A percentile compares a stretch with the other conserved stretches of the same genome.
Evolutionary conservation across 2,329 filamentous ascomycete species (phyloP).

Genomic region (Phaeosphaeriaceae sp.): DNA sequence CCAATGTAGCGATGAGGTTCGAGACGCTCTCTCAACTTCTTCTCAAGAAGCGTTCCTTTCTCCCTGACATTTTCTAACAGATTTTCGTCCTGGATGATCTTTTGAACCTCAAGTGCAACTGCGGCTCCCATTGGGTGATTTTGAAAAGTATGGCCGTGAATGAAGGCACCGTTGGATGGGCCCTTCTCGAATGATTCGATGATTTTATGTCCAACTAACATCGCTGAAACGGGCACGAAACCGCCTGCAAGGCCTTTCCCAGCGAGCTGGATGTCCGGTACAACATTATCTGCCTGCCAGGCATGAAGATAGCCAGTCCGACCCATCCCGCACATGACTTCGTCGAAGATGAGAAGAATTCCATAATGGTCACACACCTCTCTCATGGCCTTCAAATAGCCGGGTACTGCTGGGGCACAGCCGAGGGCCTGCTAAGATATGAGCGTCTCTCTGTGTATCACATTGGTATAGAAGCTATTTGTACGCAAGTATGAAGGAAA

Average conservation of each 20-base stretch:
- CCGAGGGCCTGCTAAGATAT: conserved; percentile 64
- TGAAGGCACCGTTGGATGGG: conserved; percentile 55
- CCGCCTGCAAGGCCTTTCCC: conserved; percentile 72
- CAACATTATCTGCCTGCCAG: conserved; percentile 64
- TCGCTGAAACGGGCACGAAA: conserved; percentile 65
- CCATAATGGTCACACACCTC: conserved; percentile 73
- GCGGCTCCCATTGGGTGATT: conserved; percentile 65
- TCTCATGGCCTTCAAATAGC: conserved; percentile 73
- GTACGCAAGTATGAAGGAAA: not conserved
- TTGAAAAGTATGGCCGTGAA: conserved; percentile 70
- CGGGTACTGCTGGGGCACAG: conserved; percentile 68
- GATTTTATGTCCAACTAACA: conserved; percentile 63
- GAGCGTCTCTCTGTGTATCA: not conserved
- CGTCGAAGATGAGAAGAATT: conserved; percentile 78
- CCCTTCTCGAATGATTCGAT: conserved; percentile 54
- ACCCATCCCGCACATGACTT: conserved; percentile 75
- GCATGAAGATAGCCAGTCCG: conserved; percentile 65
- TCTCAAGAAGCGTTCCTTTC: conserved; percentile 60
- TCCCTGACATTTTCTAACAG: conserved; percentile 64
- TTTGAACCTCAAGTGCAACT: conserved; percentile 68
- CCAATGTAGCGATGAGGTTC: conserved; percentile 60
- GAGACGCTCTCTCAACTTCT: conserved; percentile 53
- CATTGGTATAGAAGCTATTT: not conserved
- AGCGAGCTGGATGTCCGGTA: conserved; percentile 70
- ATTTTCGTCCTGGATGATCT: conserved; percentile 62